These are phyloP conservation scores for Boletus patriciae DNA, from an alignment of 768 basidiomycete species.

Conservation along the genomic window DNA sequence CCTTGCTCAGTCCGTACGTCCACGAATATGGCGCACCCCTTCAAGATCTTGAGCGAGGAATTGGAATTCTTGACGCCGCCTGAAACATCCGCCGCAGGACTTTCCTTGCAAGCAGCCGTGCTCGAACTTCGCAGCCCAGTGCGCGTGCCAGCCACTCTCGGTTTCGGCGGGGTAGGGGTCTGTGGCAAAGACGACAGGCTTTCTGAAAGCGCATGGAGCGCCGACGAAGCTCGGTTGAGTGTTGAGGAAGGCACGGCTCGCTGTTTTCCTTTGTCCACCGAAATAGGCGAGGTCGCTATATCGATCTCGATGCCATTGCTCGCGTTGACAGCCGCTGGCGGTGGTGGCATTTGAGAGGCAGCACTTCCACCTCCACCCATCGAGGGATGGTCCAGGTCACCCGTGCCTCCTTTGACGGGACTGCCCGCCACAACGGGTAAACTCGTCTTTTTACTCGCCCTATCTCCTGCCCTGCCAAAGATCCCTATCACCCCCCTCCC, in stretches of 20 bases:
- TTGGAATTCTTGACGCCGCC: conserved; percentile 32
- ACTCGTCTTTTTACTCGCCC: conserved; percentile 45
- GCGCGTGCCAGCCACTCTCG: conserved; percentile 46
- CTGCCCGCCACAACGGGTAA: conserved; percentile 47
- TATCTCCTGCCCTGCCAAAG: conserved; percentile 24
- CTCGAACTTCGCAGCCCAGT: conserved; percentile 48
- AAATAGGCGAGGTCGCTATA: conserved; percentile 13
- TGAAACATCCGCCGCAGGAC: conserved; percentile 24
- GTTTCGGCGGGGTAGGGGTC: conserved; percentile 34
- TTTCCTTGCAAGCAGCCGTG: conserved; percentile 22
- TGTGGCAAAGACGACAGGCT: conserved; percentile 55
- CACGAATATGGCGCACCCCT: conserved; percentile 78
- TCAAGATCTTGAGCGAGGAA: conserved; percentile 52
- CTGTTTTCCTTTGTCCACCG: conserved; percentile 26
- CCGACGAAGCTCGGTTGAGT: conserved; percentile 36
- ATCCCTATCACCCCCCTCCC: conserved; percentile 20
- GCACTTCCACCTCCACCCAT: not conserved
- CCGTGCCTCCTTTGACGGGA: conserved; percentile 40
- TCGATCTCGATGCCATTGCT: conserved; percentile 11
- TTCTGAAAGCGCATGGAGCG: conserved; percentile 60
- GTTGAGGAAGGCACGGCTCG: conserved; percentile 15
- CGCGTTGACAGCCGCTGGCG: conserved; percentile 1
- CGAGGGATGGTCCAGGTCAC: not conserved
- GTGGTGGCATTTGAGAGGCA: conserved; percentile 16
- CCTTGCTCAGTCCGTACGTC: conserved; percentile 76